Conservation (phyloP, 495 filamentous ascomycete species). For the Lasiosphaeria miniovina region DNA sequence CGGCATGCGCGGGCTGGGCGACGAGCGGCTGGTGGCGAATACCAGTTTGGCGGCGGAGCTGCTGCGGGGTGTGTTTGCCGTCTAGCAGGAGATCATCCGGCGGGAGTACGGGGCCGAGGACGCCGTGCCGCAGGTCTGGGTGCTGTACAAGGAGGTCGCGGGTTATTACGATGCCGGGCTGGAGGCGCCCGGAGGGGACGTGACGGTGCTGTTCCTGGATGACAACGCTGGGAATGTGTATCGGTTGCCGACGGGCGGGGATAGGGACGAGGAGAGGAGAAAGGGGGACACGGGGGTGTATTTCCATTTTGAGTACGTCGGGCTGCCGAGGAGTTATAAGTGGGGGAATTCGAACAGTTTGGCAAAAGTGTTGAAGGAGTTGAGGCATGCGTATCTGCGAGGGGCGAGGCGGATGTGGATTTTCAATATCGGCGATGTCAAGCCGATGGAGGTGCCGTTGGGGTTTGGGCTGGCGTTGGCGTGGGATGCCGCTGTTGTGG, state of each 20-base stretch:
- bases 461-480: slow-evolving; percentile 49
- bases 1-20: slow-evolving; percentile 60
- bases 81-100: slow-evolving; percentile 23
- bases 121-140: slow-evolving; percentile 56
- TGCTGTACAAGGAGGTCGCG: slow-evolving; percentile 59
- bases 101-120: slow-evolving; percentile 29
- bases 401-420: slow-evolving; percentile 60
- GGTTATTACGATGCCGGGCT: slow-evolving; percentile 60
- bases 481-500: no score
- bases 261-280: slow-evolving; percentile 48
- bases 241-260: slow-evolving; percentile 56
- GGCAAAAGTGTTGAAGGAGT: slow-evolving; percentile 41
- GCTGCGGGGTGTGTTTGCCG: slow-evolving; percentile 43
- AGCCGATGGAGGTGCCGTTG: slow-evolving; percentile 45
- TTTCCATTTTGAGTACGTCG: slow-evolving; percentile 63
- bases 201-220: slow-evolving; percentile 64
- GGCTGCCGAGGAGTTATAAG: slow-evolving; percentile 52
- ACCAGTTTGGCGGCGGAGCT: slow-evolving; percentile 39
- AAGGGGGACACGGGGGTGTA: slow-evolving; percentile 59
- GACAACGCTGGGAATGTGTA: slow-evolving; percentile 63
- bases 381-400: slow-evolving; percentile 50
- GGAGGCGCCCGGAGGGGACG: slow-evolving; percentile 55
- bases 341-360: slow-evolving; percentile 57
- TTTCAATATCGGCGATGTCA: slow-evolving; percentile 64
- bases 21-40: slow-evolving; percentile 40